Base-by-base conservation (phyloP, 768 basidiomycete species). In the Asterophora parasitica region DNA sequence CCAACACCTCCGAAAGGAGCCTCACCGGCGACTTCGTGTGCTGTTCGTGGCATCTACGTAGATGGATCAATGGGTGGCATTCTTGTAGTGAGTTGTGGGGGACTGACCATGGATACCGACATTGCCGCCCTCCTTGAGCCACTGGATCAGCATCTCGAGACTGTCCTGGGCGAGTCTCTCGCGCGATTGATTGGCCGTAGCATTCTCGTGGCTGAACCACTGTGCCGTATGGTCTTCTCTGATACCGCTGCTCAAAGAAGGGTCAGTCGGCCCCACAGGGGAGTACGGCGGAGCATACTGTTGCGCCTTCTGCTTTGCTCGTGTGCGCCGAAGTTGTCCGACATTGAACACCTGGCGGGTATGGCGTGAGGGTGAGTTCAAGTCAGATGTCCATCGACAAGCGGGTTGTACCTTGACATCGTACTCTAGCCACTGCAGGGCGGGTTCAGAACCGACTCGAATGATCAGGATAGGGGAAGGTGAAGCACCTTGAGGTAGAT, bases 101-200 rank as follows among this genome's bases (percentile, higher is more conserved):
- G 13, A 52, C 55, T 51, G 73, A 92, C 94, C 96, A 64, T 97
- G 95, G 56, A 99, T 97, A 7, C 90, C 96, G 42, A 98, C 95
- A 62, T 99, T 99, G 1, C 93, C 92, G 2, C 93, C 96, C 40
- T 84, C 82, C 68, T 90, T 92, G 52, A 99, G 68, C 96, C 96
- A 99, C 33, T 82, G 76, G 52, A 99, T 96, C 41, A 98, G 68
- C 81, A 89, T 92, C 57, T 98, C 94, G 44, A 99, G 67, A 65
- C 92, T 92, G 60, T 98, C 96, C 54, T 82, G 81, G 0, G 96
- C 89, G 40, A 98, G 76, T 55, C 75, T 71, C 58, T 98, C 94
- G 11, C 96, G 81, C 41, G 78, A 72, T 50, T 74, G 76, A 27
- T 78, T 88, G 3, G 87, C 95, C 49, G 88, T 79, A 16, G 72